Evolutionary conservation across 2,329 filamentous ascomycete genomes (phyloP), one percentile per base, ranked within the genome.

Genomic region (Nectriaceae sp.): DNA sequence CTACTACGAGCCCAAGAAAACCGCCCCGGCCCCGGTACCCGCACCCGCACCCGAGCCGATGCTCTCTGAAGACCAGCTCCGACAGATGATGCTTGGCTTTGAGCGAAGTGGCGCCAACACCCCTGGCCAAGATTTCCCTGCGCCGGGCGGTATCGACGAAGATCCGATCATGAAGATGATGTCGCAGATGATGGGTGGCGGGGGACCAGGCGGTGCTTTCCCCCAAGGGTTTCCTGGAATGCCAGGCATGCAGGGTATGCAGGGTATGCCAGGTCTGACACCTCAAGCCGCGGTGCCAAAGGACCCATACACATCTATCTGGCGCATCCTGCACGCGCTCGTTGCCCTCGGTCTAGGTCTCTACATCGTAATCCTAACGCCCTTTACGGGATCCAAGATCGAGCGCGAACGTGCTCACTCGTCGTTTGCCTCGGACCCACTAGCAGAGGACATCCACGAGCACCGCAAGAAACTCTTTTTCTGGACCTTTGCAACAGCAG

Each of bases 401-500:
- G 79, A 84, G 60, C 81, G 88, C 22, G 77, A 82, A 46, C 68
- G 74, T 10, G 62, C 61, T 18, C 57, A 63, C 39, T 50, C 67
- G 24, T 57, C 62, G 13, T 59, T 61, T 36, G 57, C 55, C 8
- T 56, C 53, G 5, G 59, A 60, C 33, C 55, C 57, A 11, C 50
- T 60, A n/a, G 54, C 56, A 13, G 64, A 65, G 42, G 62, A 62
- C 11, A 65, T 65, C 35, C 50, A 64, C 19, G 66, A 69, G 49
- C 65, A 58, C 41, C 66, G 62, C 37, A 68, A 64, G 54, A 60
- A 53, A 40, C 43, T 70, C 19, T 86, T 91, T 69, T 91, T 93
- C 69, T 90, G 85, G 74, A 78, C 88, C n/a, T 94, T 93, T 65
- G 85, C 88, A 5, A 90, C 88, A 1, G 85, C 83, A 24, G 88